Conservation (phyloP, 2,329 filamentous ascomycete genomes). For the Fusarium equiseti region DNA sequence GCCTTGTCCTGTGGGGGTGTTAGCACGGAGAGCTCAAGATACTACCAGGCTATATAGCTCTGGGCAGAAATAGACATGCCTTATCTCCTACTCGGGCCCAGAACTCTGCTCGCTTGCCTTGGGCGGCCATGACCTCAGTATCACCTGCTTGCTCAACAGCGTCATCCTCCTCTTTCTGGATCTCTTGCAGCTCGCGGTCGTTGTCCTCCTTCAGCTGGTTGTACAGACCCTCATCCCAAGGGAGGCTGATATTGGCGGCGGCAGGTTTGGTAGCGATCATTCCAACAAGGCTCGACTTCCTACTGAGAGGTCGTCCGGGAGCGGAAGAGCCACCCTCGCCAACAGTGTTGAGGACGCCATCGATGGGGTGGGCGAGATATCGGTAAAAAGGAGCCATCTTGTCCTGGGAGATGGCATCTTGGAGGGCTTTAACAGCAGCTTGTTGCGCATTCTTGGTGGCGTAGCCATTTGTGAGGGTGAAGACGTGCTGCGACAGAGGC, state of each 20-base stretch:
- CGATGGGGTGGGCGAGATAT: slow-evolving; percentile 83
- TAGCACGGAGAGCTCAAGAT: slow-evolving; percentile 20
- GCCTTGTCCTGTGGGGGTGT: slow-evolving; percentile 80
- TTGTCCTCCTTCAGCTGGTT: slow-evolving; percentile 81
- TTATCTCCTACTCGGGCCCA: slow-evolving; percentile 97
- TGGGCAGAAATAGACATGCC: slow-evolving; percentile 62
- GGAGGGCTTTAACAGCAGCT: slow-evolving; percentile 76
- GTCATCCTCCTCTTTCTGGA: slow-evolving; percentile 91
- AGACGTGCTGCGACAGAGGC: slow-evolving; percentile 85
- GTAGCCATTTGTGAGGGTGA: slow-evolving; percentile 85
- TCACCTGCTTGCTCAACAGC: slow-evolving; percentile 96
- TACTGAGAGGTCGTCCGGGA: slow-evolving; percentile 69
- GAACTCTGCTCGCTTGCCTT: slow-evolving; percentile 95
- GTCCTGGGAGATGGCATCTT: slow-evolving; percentile 84
- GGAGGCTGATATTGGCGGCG: slow-evolving; percentile 74
- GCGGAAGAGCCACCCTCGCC: slow-evolving; percentile 71
- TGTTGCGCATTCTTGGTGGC: slow-evolving; percentile 75
- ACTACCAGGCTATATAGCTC: neutral
- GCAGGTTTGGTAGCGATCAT: slow-evolving; percentile 80
- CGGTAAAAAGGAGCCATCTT: slow-evolving; percentile 91
- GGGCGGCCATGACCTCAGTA: slow-evolving; percentile 91
- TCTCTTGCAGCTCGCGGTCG: slow-evolving; percentile 78
- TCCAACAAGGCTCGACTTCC: slow-evolving; percentile 78
- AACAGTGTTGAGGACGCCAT: slow-evolving; percentile 82
- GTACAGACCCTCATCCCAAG: slow-evolving; percentile 94